phyloP scores from a whole-genome alignment of 2,329 filamentous ascomycete genomes.

The Bipolaris gigantea region DNA sequence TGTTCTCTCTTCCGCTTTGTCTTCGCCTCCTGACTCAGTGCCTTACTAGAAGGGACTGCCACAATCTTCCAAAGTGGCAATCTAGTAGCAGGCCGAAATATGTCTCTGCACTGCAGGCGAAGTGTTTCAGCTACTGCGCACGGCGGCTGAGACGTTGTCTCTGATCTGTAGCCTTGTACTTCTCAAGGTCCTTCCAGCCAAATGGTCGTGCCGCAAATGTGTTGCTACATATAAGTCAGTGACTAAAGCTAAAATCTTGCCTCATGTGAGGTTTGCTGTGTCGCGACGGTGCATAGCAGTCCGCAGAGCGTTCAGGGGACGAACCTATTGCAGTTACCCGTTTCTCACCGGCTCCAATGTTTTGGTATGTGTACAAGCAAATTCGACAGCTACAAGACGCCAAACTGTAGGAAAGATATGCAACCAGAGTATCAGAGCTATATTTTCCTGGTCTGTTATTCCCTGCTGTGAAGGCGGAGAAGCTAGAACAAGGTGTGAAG shows the following conservation, averaged over 20 bases:
- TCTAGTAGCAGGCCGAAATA: not conserved
- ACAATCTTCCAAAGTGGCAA: slow-evolving; percentile 1
- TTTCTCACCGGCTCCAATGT: slow-evolving; percentile 31
- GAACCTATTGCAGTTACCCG: slow-evolving; percentile 43
- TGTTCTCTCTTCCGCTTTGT: slow-evolving; percentile 8
- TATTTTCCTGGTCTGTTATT: slow-evolving; percentile 35
- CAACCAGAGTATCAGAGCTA: slow-evolving; percentile 39
- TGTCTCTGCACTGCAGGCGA: slow-evolving; percentile 5
- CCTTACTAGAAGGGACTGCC: slow-evolving; percentile 12
- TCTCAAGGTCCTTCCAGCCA: slow-evolving; percentile 17
- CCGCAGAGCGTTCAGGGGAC: slow-evolving; percentile 33
- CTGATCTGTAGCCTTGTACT: not conserved
- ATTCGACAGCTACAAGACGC: slow-evolving; percentile 23
- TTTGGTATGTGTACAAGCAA: slow-evolving; percentile 35
- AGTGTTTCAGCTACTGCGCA: slow-evolving; percentile 7
- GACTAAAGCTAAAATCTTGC: slow-evolving; percentile 15
- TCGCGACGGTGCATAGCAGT: slow-evolving; percentile 37
- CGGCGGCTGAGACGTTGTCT: slow-evolving; percentile 7
- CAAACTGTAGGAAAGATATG: slow-evolving; percentile 25
- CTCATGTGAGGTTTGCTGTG: slow-evolving; percentile 37
- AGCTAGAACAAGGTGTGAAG: slow-evolving; percentile 34
- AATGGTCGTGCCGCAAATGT: slow-evolving; percentile 16
- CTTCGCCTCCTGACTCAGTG: slow-evolving; percentile 12
- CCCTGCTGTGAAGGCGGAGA: slow-evolving; percentile 38
- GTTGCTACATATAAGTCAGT: slow-evolving; percentile 35